Conservation (phyloP, 495 filamentous ascomycete species). For the Penicillium cinerascens region DNA sequence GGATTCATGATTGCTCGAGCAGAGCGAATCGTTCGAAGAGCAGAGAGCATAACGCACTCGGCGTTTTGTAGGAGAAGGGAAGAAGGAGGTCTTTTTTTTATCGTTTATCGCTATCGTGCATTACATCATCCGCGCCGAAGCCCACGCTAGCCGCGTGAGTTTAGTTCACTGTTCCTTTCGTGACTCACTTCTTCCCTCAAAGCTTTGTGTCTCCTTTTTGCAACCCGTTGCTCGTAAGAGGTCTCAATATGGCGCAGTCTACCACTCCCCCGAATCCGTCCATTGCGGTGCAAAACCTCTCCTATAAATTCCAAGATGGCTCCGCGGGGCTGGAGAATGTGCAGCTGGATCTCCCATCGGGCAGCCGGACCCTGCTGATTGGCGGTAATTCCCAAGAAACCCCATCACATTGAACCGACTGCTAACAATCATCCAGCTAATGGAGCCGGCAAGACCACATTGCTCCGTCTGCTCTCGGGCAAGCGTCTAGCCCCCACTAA, state of each 20-base stretch:
- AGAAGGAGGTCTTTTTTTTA: constrained; percentile 11
- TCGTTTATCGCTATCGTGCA: constrained; percentile 8
- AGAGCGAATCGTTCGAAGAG: constrained; percentile 19
- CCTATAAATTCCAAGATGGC: constrained; percentile 84
- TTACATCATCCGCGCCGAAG: constrained; percentile 21
- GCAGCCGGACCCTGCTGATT: constrained; percentile 86
- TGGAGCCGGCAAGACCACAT: constrained; percentile 94
- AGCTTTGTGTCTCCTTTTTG: background rate
- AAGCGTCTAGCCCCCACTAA: constrained; percentile 80
- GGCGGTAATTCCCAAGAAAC: constrained; percentile 55
- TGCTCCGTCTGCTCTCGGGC: constrained; percentile 85
- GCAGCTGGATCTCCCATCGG: constrained; percentile 69
- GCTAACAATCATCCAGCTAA: constrained; percentile 57
- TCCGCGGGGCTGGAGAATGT: constrained; percentile 68
- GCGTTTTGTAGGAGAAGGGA: constrained; percentile 5
- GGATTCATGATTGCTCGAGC: constrained; percentile 44
- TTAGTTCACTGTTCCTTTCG: background rate
- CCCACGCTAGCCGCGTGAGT: background rate
- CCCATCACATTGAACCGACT: background rate
- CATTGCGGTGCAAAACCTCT: constrained; percentile 71
- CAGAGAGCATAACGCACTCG: constrained; percentile 24
- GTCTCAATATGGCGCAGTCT: constrained; percentile 16
- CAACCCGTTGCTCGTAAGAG: background rate
- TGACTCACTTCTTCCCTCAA: constrained; percentile 4
- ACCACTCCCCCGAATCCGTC: constrained; percentile 34